These are phyloP conservation scores for Magnolia sinica DNA, from an alignment of 164 flowering plant genomes.

Conservation along the genomic window DNA sequence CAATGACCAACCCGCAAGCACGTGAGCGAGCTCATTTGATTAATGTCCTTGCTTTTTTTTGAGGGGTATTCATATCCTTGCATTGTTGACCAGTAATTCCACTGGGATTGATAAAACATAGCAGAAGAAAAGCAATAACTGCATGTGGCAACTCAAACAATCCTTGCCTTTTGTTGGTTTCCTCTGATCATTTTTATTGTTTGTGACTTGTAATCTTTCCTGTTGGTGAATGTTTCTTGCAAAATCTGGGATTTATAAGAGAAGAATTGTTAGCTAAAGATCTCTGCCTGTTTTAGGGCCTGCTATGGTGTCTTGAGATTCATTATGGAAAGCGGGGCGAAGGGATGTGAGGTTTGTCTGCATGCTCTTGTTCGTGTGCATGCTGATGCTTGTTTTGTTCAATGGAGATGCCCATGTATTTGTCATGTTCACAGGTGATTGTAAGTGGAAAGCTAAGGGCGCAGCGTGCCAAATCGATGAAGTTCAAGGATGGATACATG, in stretches of 20 bases:
- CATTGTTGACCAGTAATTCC: too few relatives aligned
- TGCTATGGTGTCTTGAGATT: constrained; percentile 85
- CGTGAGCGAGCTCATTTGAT: too few relatives aligned
- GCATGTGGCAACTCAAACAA: too few relatives aligned
- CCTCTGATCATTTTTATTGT: background rate
- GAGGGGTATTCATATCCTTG: too few relatives aligned
- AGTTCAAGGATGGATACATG: constrained; percentile 90
- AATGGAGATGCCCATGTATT: background rate
- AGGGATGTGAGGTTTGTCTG: constrained; percentile 76
- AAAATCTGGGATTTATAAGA: background rate
- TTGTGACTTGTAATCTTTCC: background rate
- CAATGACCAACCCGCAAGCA: too few relatives aligned
- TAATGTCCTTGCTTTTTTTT: too few relatives aligned
- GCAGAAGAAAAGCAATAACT: too few relatives aligned
- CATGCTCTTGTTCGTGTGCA: background rate
- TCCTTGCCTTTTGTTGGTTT: background rate
- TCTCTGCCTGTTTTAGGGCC: constrained; percentile 43
- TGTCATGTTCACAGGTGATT: constrained; percentile 50
- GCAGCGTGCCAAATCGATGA: constrained; percentile 82
- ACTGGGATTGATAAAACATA: too few relatives aligned
- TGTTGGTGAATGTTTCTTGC: background rate
- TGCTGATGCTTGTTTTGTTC: background rate
- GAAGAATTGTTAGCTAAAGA: background rate
- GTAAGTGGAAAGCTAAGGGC: constrained; percentile 85
- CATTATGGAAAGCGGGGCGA: constrained; percentile 86